Evolutionary conservation across 441 rosid genomes (phyloP).

Genomic region (Eutrema salsugineum): DNA sequence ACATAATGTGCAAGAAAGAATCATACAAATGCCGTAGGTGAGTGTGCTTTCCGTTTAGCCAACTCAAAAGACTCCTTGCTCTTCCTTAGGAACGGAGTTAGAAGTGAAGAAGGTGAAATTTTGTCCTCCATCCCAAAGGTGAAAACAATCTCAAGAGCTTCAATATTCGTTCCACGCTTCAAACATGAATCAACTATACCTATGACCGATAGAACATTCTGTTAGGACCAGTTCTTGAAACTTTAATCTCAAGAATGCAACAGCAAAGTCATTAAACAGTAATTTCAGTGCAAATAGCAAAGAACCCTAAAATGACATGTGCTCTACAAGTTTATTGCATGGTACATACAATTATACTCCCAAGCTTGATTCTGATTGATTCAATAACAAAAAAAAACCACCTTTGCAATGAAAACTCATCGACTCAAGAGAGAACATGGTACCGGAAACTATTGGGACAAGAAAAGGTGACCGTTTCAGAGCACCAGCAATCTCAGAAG

Average conservation of each 20-base stretch:
- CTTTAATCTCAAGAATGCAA: background rate
- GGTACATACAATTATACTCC: background rate
- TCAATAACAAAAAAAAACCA: background rate
- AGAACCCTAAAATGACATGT: background rate
- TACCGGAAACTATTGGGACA: constrained; percentile 54
- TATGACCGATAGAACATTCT: constrained; percentile 18
- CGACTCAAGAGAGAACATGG: background rate
- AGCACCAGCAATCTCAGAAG: constrained; percentile 36
- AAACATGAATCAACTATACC: constrained; percentile 51
- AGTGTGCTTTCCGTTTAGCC: constrained; percentile 37
- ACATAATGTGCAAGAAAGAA: background rate
- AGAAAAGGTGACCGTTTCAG: constrained; percentile 50
- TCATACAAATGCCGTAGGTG: constrained; percentile 40
- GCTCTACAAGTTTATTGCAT: background rate
- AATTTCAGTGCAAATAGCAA: background rate
- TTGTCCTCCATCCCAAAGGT: constrained; percentile 57
- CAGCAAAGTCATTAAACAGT: background rate
- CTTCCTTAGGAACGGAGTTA: constrained; percentile 44
- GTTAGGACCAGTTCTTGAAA: background rate
- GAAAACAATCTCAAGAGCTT: constrained; percentile 56
- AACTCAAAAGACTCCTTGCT: constrained; percentile 46
- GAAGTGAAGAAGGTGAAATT: constrained; percentile 49
- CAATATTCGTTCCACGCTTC: constrained; percentile 47
- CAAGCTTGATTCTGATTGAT: background rate
- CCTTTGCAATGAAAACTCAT: background rate